Evolutionary conservation across 2,329 filamentous ascomycete genomes (phyloP), one percentile per base, ranked within the genome.

Genomic region (Pseudogymnoascus sp.): DNA sequence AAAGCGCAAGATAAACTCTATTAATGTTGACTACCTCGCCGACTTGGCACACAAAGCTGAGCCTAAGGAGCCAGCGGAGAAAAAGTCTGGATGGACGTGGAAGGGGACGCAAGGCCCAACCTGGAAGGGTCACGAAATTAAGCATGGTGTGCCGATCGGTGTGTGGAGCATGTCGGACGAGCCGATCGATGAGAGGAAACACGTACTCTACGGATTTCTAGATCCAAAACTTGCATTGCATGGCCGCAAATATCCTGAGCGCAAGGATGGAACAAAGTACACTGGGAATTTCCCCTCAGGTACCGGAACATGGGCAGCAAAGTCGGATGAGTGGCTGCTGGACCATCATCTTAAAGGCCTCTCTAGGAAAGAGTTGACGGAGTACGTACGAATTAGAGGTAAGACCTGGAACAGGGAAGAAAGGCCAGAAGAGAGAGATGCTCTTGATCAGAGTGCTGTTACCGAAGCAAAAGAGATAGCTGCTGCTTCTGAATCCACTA

Each of bases 251-350:
- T 81, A 84, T 67, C 74, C 76, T 0, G 74, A 76, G 59, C 83
- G 79, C 50, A 77, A 80, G 21, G 69, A 73, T 2, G 82, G 82
- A 11, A 77, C 71, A 33, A 68, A 81, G 10, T 69, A 75, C 2
- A 75, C 86, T 28, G 75, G 78, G 5, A 70, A 76, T 42, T 74
- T 77, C 28, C 84, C 83, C 1, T 79, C 82, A 2, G 84, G 83
- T 0, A 82, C 83, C 1, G 84, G 84, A 21, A 84, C 82, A 62
- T 85, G 83, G 70, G 87, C 84, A 84, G 83, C 86, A 23, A 86
- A 83, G 0, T 86, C 86, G 67, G 81, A 85, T 63, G 77, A 82
- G 18, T 78, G 86, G 31, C 79, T 84, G 21, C 86, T 87, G 68
- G 80, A 82, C 2, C 71, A 79, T 6, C 82, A 85, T 63, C 79